Base-by-base conservation (phyloP, 2,329 filamentous ascomycete genomes). In the Alternaria brassicae region DNA sequence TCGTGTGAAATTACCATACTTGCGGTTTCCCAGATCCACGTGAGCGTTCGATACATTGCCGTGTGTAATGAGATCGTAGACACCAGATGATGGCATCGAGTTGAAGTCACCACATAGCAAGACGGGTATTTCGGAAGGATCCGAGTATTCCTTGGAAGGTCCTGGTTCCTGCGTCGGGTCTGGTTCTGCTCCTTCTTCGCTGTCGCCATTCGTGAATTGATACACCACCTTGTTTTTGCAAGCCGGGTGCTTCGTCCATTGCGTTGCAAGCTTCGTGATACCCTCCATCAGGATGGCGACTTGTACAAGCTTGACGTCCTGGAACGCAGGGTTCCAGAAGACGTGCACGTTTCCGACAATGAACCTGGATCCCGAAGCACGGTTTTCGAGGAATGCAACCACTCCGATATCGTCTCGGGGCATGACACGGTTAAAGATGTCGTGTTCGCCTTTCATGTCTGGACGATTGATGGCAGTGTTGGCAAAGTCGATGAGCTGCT, bases 361-460 rank as follows among this genome's bases (percentile, higher is more conserved):
- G 72, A 98, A 82, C 56, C 95, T 89, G 13, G 92, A 89, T n/a
- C 95, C 95, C 0, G 94, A 97, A 61, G 87, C 82, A 36, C 94
- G 88, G 72, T 96, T 97, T 79, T 99, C 95, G 63, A 99, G 87
- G 82, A 98, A 96, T 56, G 91, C 88, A 47, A 97, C 87, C 47
- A 97, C 90, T 15, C 91, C 95, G 77, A 99, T 97, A 76, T 98
- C 94, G 83, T 99, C 95, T 80, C 95, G 92, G 61, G 94, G 93
- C 95, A 97, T 98, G 61, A 99, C 91, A 27, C 95, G 91, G 77
- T 99, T 99, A 85, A 97, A 98, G 57, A 98, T 94, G 72, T 99
- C 95, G 74, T 96, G 92, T 72, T 96, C 92, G 56, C 93, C 92
- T 81, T 98, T 98, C 88, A 97, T 97, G 76, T 98, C 95, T 3